Conservation (phyloP, 2,329 filamentous ascomycete genomes). For the Phaeophleospora eucalypticola region DNA sequence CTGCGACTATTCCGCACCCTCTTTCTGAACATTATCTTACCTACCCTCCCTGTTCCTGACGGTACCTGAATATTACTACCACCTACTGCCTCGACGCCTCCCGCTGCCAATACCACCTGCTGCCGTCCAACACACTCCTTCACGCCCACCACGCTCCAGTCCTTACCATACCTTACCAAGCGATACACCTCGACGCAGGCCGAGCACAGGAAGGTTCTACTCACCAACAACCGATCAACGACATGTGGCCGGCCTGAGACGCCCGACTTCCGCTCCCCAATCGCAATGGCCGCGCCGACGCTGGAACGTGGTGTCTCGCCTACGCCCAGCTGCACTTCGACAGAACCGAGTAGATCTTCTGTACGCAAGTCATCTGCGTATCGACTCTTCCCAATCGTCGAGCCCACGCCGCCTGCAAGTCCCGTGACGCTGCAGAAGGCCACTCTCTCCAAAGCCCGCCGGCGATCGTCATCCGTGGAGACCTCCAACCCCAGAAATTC, state of each 20-base stretch:
- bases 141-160: neutral
- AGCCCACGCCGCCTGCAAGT: slow-evolving; percentile 24
- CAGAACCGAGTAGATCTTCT: slow-evolving; percentile 9
- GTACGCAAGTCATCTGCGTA: slow-evolving; percentile 16
- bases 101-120: neutral
- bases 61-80: too few relatives aligned
- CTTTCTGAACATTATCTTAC: too few relatives aligned
- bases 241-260: too few relatives aligned
- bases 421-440: slow-evolving; percentile 20
- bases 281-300: too few relatives aligned
- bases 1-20: too few relatives aligned
- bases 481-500: too few relatives aligned
- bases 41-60: too few relatives aligned
- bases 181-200: too few relatives aligned
- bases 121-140: neutral
- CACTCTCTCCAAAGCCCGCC: slow-evolving; percentile 14
- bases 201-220: too few relatives aligned
- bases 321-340: slow-evolving; percentile 9
- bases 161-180: neutral
- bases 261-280: too few relatives aligned
- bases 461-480: slow-evolving; percentile 24
- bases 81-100: neutral
- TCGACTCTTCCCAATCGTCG: slow-evolving; percentile 28
- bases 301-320: slow-evolving; percentile 14
- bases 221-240: too few relatives aligned